These are phyloP conservation scores for Euphrasia confusa DNA, from an alignment of 257 asterid genomes.

Conservation along the genomic window DNA sequence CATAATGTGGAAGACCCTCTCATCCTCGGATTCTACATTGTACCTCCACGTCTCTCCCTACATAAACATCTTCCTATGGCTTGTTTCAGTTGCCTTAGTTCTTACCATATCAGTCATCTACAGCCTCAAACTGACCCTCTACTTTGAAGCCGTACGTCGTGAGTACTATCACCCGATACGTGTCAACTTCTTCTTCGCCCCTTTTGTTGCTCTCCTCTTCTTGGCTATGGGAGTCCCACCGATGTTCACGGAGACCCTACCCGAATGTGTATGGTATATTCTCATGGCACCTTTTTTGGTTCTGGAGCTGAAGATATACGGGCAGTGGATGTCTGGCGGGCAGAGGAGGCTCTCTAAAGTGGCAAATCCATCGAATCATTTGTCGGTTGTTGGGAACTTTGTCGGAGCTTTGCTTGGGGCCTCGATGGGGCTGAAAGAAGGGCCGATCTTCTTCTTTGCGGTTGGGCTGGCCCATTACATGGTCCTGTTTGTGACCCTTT, in stretches of 20 bases:
- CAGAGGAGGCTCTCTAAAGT: conserved; percentile 79
- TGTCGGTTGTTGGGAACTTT: conserved; percentile 73
- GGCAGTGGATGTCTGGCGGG: conserved; percentile 98
- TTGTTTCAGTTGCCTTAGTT: conserved; percentile 47
- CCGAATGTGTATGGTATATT: conserved; percentile 51
- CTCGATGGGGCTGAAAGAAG: conserved; percentile 80
- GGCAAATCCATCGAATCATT: conserved; percentile 88
- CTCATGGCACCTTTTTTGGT: conserved; percentile 67
- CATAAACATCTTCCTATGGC: conserved; percentile 62
- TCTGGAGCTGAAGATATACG: conserved; percentile 80
- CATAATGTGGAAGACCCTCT: conserved; percentile 81
- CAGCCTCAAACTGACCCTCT: conserved; percentile 53
- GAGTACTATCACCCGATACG: conserved; percentile 89
- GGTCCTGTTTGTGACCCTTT: conserved; percentile 77
- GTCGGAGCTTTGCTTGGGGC: conserved; percentile 93
- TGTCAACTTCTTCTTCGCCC: conserved; percentile 93
- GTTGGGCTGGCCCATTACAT: conserved; percentile 89
- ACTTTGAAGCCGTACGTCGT: conserved; percentile 92
- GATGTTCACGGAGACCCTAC: conserved; percentile 33
- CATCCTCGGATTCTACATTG: conserved; percentile 49
- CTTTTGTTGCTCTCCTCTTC: conserved; percentile 70
- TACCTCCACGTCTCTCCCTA: conserved; percentile 51
- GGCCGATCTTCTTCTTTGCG: conserved; percentile 81
- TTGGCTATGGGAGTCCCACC: conserved; percentile 64
- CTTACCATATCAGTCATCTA: conserved; percentile 38